Conservation (phyloP, 805 yeast genomes). For the Pichia gijzeniarum region DNA sequence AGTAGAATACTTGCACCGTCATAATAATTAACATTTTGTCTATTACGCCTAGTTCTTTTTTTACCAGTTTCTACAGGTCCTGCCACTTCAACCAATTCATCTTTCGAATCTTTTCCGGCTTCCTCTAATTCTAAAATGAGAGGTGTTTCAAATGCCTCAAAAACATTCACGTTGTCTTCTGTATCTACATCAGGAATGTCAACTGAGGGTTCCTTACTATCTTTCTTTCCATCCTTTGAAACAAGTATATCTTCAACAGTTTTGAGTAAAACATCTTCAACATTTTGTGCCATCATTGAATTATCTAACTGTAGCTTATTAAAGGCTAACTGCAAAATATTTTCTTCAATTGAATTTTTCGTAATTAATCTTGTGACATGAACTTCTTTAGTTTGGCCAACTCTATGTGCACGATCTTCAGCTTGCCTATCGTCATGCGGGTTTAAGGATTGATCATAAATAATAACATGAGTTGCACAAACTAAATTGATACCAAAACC, state of each 20-base stretch:
- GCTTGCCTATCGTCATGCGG: conserved; percentile 99
- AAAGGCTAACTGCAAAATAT: conserved; percentile 77
- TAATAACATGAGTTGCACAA: conserved; percentile 87
- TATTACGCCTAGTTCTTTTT: conserved; percentile 5
- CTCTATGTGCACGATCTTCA: conserved; percentile 93
- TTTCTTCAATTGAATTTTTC: conserved; percentile 79
- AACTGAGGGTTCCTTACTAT: background rate
- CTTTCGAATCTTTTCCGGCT: conserved; percentile 5
- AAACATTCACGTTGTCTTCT: conserved; percentile 4
- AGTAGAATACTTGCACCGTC: conserved; percentile 3
- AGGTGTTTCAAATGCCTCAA: conserved; percentile 12
- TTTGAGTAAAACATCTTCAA: conserved; percentile 48
- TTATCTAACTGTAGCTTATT: conserved; percentile 85
- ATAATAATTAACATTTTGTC: conserved; percentile 10
- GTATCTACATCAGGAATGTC: background rate
- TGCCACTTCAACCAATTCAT: background rate
- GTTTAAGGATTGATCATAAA: conserved; percentile 90
- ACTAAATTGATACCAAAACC: conserved; percentile 97
- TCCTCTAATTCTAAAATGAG: conserved; percentile 1
- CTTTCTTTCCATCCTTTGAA: conserved; percentile 7
- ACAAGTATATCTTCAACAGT: conserved; percentile 33
- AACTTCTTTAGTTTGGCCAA: conserved; percentile 47
- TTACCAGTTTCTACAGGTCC: background rate
- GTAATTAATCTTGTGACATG: conserved; percentile 69
- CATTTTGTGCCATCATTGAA: conserved; percentile 42